Base-by-base conservation (phyloP, 768 basidiomycete genomes). In the Lactarius psammicola region DNA sequence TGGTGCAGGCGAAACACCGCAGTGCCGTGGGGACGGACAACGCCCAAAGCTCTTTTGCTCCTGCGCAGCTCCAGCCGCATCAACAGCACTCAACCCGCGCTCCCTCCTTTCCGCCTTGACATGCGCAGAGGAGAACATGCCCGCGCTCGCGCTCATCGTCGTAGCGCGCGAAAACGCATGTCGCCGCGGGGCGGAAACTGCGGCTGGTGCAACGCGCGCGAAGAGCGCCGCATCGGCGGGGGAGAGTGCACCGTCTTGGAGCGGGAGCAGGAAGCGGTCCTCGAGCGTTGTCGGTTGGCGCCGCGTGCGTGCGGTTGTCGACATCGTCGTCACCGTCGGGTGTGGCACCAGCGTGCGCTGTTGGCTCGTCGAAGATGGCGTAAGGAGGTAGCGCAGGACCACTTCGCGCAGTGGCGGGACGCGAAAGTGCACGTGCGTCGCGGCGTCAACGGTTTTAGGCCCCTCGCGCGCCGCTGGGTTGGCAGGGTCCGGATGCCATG, bases 351-450 rank as follows among this genome's bases (percentile, higher is more conserved):
- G 20, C 9, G 4, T 28, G n/a, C n/a, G 59, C 3, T 49, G 55
- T 49, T 61, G 55, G 9, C 28, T 40, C 34, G 54, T 26, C 4
- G 66, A 55, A 3, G 60, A 54, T 9, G 68, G 68, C 8, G 66
- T 59, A 40, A 69, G 61, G 23, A 69, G 68, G 34, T 56, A 68
- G 10, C 68, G 66, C n/a, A 69, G 62, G 56, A 63, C 51, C 28
- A 69, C 9, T 60, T 69, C 68, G 33, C 66, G 66, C 31, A 69
- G 56, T 30, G 68, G 66, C 11, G 68, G 68, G 18, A 69, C 62
- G 33, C 56, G 40, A 26, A 62, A 62, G 42, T 54, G 53, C 26
- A 49, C 56, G 7, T 31, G 68, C 33, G 40, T 66, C 5, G 51
- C 1, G 26, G 31, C 34, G 26, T 53, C 51, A 26, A 55, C 59